A percentile compares a stretch with the other conserved stretches of the same genome.
Evolutionary conservation across 768 basidiomycete species (phyloP).

Genomic region (Tylopilus vinaceipallidus): DNA sequence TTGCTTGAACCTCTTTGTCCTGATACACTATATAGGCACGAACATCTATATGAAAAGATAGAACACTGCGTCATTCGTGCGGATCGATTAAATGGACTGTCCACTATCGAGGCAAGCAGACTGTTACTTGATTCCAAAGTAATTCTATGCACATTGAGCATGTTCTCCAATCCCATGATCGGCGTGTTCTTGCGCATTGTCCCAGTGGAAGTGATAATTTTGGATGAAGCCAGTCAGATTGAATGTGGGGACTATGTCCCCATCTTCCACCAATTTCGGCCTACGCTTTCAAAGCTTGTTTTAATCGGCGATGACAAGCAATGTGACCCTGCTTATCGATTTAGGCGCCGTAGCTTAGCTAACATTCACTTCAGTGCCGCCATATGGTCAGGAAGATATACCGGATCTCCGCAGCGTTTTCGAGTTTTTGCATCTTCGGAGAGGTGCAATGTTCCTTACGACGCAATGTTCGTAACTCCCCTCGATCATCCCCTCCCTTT

Average conservation of each 20-base stretch:
- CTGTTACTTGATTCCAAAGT: slow-evolving; percentile 33
- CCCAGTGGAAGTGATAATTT: slow-evolving; percentile 34
- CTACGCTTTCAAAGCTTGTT: no score
- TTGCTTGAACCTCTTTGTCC: not conserved
- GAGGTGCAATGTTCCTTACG: slow-evolving; percentile 51
- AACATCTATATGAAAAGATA: slow-evolving; percentile 44
- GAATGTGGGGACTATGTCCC: no score
- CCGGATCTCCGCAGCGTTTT: slow-evolving; percentile 68
- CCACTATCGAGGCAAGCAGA: slow-evolving; percentile 18
- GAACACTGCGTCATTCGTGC: slow-evolving; percentile 37
- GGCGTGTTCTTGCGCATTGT: slow-evolving; percentile 21
- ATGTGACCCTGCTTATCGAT: not conserved
- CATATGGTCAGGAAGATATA: slow-evolving; percentile 71
- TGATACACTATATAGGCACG: slow-evolving; percentile 39
- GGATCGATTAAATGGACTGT: slow-evolving; percentile 24
- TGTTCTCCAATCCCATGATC: slow-evolving; percentile 36
- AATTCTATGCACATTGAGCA: slow-evolving; percentile 48
- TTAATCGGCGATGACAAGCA: no score
- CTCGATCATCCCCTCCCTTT: not conserved
- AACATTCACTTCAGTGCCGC: slow-evolving; percentile 55
- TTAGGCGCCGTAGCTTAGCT: not conserved
- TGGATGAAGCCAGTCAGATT: no score
- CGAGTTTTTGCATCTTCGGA: slow-evolving; percentile 59
- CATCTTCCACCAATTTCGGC: no score
- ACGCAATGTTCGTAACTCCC: slow-evolving; percentile 60